Conservation (phyloP, 805 yeast genomes). For the Metschnikowia lachancei region DNA sequence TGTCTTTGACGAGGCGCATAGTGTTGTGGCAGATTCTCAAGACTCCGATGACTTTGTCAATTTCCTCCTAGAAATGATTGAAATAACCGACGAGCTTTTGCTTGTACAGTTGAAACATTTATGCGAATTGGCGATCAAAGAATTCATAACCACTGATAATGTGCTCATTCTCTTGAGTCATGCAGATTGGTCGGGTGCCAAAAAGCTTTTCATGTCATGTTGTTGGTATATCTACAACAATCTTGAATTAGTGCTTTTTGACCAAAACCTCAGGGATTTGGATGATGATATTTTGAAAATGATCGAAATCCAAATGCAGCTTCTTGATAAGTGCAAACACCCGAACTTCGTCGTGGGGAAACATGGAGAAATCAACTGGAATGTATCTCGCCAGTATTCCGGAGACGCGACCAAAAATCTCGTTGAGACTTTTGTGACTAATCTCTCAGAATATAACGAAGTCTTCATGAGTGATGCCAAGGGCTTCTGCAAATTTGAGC, state of each 20-base stretch:
- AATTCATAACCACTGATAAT: constrained; percentile 56
- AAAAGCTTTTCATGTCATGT: constrained; percentile 56
- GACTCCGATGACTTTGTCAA: constrained; percentile 47
- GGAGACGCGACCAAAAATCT: neutral
- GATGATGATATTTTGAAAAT: constrained; percentile 25
- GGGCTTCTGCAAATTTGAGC: constrained; percentile 35
- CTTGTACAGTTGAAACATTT: constrained; percentile 56
- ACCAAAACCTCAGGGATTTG: constrained; percentile 30
- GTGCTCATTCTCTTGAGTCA: constrained; percentile 55
- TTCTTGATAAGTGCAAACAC: constrained; percentile 30
- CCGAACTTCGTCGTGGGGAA: constrained; percentile 21
- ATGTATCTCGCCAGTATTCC: neutral
- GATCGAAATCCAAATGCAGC: constrained; percentile 29
- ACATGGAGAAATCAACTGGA: constrained; percentile 19
- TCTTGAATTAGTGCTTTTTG: constrained; percentile 58
- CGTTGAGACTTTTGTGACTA: constrained; percentile 21
- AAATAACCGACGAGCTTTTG: constrained; percentile 60
- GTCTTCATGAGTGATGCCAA: constrained; percentile 34
- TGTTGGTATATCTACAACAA: constrained; percentile 68
- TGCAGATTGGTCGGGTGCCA: constrained; percentile 51
- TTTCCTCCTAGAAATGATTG: constrained; percentile 55
- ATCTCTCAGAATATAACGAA: constrained; percentile 26
- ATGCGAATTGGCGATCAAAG: constrained; percentile 59
- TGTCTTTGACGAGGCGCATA: constrained; percentile 32
- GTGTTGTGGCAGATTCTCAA: constrained; percentile 2